These are phyloP conservation scores for Bryoglossum gracile DNA, from an alignment of 495 filamentous ascomycete species.

Conservation along the genomic window DNA sequence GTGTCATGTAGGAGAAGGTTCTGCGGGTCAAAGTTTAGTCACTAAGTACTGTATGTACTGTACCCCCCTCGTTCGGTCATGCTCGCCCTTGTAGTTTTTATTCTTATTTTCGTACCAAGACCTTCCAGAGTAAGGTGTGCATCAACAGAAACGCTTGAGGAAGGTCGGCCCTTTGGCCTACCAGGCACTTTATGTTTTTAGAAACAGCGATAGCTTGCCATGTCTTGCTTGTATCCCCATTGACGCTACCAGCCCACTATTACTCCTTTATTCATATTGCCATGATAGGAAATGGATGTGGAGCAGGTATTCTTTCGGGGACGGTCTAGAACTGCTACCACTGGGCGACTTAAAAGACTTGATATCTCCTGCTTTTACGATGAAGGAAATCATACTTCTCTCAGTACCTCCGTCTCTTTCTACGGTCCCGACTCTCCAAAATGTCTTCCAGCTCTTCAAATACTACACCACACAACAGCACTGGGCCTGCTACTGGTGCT, in stretches of 20 bases:
- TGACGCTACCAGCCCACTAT: not conserved
- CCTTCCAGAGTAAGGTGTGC: too few relatives aligned
- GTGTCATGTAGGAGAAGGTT: too few relatives aligned
- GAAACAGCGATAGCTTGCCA: not conserved
- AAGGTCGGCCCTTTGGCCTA: too few relatives aligned
- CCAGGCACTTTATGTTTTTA: too few relatives aligned
- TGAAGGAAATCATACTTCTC: not conserved
- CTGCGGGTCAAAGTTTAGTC: too few relatives aligned
- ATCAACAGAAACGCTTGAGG: too few relatives aligned
- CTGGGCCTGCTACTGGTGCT: not conserved
- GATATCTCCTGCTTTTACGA: not conserved
- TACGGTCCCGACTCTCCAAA: not conserved
- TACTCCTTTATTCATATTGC: constrained; percentile 15
- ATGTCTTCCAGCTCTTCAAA: not conserved
- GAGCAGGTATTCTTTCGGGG: not conserved
- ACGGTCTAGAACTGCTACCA: not conserved
- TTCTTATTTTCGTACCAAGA: too few relatives aligned
- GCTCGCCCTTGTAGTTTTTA: too few relatives aligned
- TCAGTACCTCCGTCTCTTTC: not conserved
- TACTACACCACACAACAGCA: too few relatives aligned
- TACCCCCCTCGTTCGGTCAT: too few relatives aligned
- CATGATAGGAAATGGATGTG: not conserved
- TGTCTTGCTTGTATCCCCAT: not conserved
- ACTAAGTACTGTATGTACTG: too few relatives aligned
- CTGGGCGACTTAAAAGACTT: not conserved